phyloP scores from a whole-genome alignment of 1,284 basidiomycete genomes.

The Trichosporon faecale region DNA sequence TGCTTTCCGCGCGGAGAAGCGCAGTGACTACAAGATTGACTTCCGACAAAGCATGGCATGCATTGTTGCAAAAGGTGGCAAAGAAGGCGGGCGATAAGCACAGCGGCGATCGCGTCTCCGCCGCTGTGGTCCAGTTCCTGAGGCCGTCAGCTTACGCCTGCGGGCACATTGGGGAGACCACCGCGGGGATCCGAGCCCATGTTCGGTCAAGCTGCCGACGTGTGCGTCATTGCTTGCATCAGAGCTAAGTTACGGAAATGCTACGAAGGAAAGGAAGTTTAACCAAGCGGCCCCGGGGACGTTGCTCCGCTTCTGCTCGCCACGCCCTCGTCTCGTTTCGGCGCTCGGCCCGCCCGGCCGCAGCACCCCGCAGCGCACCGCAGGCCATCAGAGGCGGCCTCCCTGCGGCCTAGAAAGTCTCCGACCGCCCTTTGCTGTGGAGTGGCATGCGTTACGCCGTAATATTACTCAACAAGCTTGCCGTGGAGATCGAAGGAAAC shows the following conservation, averaged over 20 bases:
- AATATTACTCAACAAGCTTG: background rate
- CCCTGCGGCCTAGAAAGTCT: background rate
- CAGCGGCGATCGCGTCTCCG: background rate
- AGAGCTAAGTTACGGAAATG: background rate
- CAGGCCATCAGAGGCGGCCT: no score
- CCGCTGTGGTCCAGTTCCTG: background rate
- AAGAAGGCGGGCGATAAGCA: background rate
- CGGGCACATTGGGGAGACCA: background rate
- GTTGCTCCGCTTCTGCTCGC: background rate
- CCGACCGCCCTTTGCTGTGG: no score
- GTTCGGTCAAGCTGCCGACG: background rate
- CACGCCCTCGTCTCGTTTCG: no score
- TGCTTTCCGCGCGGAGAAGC: no score
- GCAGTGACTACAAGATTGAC: no score
- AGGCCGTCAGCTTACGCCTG: background rate
- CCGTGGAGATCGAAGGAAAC: no score
- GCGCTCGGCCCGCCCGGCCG: background rate
- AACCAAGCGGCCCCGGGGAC: background rate
- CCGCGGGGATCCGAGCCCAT: background rate
- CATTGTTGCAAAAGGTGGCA: background rate
- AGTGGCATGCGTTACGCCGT: no score
- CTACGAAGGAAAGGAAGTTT: background rate
- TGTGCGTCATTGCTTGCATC: background rate
- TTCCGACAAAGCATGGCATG: background rate
- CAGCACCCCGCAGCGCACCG: no score